phyloP scores from a whole-genome alignment of 1,284 basidiomycete species.

The Fomitopsis palustris region DNA sequence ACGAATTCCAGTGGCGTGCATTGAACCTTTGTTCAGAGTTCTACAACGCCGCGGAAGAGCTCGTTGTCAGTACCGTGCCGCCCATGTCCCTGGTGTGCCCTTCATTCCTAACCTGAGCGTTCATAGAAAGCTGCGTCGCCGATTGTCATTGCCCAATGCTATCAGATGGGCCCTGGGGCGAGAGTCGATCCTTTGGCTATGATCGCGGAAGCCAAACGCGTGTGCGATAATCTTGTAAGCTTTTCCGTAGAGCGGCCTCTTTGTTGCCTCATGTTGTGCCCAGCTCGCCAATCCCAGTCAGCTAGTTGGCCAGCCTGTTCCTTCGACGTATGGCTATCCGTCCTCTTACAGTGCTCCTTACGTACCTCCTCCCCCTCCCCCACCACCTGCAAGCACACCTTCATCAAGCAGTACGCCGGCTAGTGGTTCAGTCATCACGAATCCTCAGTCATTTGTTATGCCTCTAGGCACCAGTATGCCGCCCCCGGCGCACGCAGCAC shows the following conservation, averaged over 20 bases:
- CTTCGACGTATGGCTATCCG: slow-evolving; percentile 44
- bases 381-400: slow-evolving; percentile 20
- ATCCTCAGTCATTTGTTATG: slow-evolving; percentile 68
- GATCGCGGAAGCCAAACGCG: slow-evolving; percentile 70
- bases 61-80: slow-evolving; percentile 55
- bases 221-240: slow-evolving; percentile 71
- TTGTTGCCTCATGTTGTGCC: slow-evolving; percentile 11
- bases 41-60: slow-evolving; percentile 78
- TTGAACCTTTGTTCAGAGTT: slow-evolving; percentile 79
- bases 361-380: slow-evolving; percentile 22
- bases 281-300: slow-evolving; percentile 70
- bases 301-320: slow-evolving; percentile 60
- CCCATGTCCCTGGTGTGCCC: slow-evolving; percentile 3
- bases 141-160: slow-evolving; percentile 73
- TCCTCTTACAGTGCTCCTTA: slow-evolving; percentile 24
- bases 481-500: slow-evolving; percentile 28
- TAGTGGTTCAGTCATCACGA: slow-evolving; percentile 49
- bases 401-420: slow-evolving; percentile 16
- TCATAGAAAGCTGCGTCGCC: slow-evolving; percentile 67
- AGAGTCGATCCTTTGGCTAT: slow-evolving; percentile 71
- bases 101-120: slow-evolving; percentile 3
- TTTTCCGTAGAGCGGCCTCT: not conserved
- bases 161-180: slow-evolving; percentile 62
- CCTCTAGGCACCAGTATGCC: slow-evolving; percentile 43
- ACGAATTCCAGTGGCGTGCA: slow-evolving; percentile 82